Percentiles rank a stretch among this genome's conserved stretches.
Conservation (phyloP, 768 basidiomycete species). For the Pilatotrama ljubarskyi region DNA sequence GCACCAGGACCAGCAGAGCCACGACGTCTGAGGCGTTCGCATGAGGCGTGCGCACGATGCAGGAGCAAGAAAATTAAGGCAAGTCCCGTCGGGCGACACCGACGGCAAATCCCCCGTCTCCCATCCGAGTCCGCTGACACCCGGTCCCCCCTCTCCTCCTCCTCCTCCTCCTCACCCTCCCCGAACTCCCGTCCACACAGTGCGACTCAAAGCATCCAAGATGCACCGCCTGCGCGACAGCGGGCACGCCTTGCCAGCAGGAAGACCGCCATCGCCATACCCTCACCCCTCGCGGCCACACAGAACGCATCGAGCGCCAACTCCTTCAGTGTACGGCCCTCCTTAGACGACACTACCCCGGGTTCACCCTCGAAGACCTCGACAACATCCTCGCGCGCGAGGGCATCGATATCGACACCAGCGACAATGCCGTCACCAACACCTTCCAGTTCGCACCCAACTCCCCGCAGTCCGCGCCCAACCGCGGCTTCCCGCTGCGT, state of each 20-base stretch:
- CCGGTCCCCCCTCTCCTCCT: slow-evolving; percentile 30
- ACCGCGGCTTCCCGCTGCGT: slow-evolving; percentile 27
- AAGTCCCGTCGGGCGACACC: slow-evolving; percentile 57
- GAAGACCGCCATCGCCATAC: slow-evolving; percentile 88
- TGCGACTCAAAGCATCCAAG: slow-evolving; percentile 90
- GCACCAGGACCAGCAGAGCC: slow-evolving; percentile 62
- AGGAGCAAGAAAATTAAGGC: slow-evolving; percentile 95
- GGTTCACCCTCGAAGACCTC: slow-evolving; percentile 64
- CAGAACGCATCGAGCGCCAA: slow-evolving; percentile 79
- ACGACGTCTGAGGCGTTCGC: slow-evolving; percentile 80
- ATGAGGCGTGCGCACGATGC: slow-evolving; percentile 91
- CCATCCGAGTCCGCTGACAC: slow-evolving; percentile 36
- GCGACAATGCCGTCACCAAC: slow-evolving; percentile 20
- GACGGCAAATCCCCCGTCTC: slow-evolving; percentile 78
- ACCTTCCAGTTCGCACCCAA: slow-evolving; percentile 32
- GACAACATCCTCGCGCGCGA: slow-evolving; percentile 66
- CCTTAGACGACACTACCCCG: slow-evolving; percentile 69
- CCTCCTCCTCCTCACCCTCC: slow-evolving; percentile 17
- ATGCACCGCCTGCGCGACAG: slow-evolving; percentile 82
- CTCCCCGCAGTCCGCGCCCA: slow-evolving; percentile 22
- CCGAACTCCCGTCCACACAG: slow-evolving; percentile 40
- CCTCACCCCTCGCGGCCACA: slow-evolving; percentile 80
- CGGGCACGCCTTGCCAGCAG: slow-evolving; percentile 79
- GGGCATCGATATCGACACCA: slow-evolving; percentile 53
- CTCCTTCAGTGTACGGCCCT: slow-evolving; percentile 77